These are phyloP conservation scores for Ophiostoma fasciatum DNA, from an alignment of 2,329 filamentous ascomycete species.

Conservation along the genomic window DNA sequence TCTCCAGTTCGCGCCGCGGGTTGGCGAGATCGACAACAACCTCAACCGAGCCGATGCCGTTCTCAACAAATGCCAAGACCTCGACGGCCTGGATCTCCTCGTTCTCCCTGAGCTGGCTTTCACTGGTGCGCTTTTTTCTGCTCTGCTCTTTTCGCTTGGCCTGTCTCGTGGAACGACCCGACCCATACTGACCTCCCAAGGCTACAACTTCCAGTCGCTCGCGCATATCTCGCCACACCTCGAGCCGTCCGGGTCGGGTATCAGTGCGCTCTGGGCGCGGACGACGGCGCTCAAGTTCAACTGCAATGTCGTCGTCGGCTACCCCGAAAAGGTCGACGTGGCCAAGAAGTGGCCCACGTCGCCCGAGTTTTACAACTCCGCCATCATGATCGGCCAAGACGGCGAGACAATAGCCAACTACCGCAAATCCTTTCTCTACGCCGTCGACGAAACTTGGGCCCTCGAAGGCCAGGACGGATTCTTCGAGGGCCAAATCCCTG, in stretches of 20 bases:
- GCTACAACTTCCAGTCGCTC: conserved; percentile 64
- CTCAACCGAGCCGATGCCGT: conserved; percentile 52
- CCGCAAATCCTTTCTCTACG: conserved; percentile 42
- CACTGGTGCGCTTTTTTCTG: conserved; percentile 34
- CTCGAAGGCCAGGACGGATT: conserved; percentile 38
- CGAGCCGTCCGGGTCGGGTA: conserved; percentile 49
- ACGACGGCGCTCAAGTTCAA: conserved; percentile 49
- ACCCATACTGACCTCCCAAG: too few relatives aligned
- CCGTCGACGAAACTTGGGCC: conserved; percentile 48
- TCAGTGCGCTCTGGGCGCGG: conserved; percentile 57
- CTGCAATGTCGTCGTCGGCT: conserved; percentile 56
- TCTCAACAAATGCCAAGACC: conserved; percentile 33
- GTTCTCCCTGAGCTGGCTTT: conserved; percentile 68
- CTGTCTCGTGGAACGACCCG: not conserved
- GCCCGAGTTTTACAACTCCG: conserved; percentile 40
- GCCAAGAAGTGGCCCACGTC: conserved; percentile 31
- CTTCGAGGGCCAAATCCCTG: conserved; percentile 27
- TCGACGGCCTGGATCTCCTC: conserved; percentile 54
- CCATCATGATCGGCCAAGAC: conserved; percentile 39
- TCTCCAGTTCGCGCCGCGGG: conserved; percentile 56
- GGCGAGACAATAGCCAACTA: conserved; percentile 49
- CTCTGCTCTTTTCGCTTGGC: not conserved
- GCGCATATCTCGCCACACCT: conserved; percentile 53
- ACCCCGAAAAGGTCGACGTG: conserved; percentile 53
- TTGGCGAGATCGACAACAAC: conserved; percentile 58